These are phyloP conservation scores for Fusarium sambucinum DNA, from an alignment of 2,329 filamentous ascomycete genomes.

Conservation along the genomic window DNA sequence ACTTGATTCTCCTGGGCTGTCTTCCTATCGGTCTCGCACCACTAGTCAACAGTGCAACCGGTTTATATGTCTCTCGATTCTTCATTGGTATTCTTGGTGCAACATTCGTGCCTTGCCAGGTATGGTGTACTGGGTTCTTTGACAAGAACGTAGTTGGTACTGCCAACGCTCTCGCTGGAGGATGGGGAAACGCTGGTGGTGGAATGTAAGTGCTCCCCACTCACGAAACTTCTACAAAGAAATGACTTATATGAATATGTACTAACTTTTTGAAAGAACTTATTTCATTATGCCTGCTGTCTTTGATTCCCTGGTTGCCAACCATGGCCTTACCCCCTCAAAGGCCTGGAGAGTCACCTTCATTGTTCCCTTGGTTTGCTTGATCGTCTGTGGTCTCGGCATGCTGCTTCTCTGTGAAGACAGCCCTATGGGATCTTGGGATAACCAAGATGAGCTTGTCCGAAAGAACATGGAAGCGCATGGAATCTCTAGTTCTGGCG, in stretches of 20 bases:
- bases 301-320: conserved; percentile 77
- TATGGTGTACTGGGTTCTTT: conserved; percentile 93
- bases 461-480: conserved; percentile 65
- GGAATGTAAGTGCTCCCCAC: conserved; percentile 66
- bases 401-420: conserved; percentile 83
- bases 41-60: conserved; percentile 71
- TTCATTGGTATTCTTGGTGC: conserved; percentile 85
- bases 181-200: conserved; percentile 88
- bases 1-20: conserved; percentile 79
- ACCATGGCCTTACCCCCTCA: conserved; percentile 70
- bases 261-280: conserved; percentile 59
- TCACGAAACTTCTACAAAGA: neutral
- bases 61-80: conserved; percentile 80
- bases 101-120: conserved; percentile 86
- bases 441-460: conserved; percentile 72
- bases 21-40: conserved; percentile 87
- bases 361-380: conserved; percentile 83
- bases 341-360: conserved; percentile 88
- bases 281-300: conserved; percentile 95
- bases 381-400: conserved; percentile 72
- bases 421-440: conserved; percentile 85
- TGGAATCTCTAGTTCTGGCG: conserved; percentile 54
- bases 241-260: neutral
- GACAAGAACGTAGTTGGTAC: conserved; percentile 93
- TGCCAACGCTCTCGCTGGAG: conserved; percentile 86